Evolutionary conservation across 2,329 filamentous ascomycete species (phyloP), one percentile per base, ranked within the genome.

Genomic region (Rugonectria rugulosa): DNA sequence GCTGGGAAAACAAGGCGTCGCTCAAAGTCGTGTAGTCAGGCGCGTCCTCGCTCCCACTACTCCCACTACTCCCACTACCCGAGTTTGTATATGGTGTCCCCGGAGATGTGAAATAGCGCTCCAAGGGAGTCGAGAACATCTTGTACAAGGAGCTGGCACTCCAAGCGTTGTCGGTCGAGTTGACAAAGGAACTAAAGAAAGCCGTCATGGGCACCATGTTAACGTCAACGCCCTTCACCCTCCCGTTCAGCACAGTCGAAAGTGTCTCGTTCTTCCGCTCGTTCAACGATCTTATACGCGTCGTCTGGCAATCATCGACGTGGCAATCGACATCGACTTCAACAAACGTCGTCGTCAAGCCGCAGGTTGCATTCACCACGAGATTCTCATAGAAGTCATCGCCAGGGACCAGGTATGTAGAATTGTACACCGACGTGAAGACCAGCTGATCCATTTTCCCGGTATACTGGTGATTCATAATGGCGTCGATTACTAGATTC

Each of bases 361-460:
- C 5, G 40, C 40, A 52, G 6, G 40, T 52, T 7, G 31, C 40
- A 11, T 52, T 52, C 23, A 40, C n/a, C 14, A 44, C 11, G 5
- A 5, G 14, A 12, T 5, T 32, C 29, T n/a, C 6, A 5, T 32
- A 14, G 29, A 15, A 32, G 10, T n/a, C 2, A 17, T 37, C 10
- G 4, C 17, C 26, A 3, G 11, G 12, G 12, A 4, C 10, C 5
- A 4, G 2, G 2, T 1, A 7, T 5, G n/a, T n/a, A n/a, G n/a
- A n/a, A n/a, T 14, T 10, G 2, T 15, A 15, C 5, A 23, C 37
- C 6, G 48, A 24, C 3, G 48, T 44, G 23, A 44, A 23, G 15
- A n/a, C 11, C 4, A 52, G 20, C 12, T 44, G 23, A 24, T 15
- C 12, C 36, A 23, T 10, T 9, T 6, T 6, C n/a, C 11, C 11